These are phyloP conservation scores for Phytophthora macrochlamydospora DNA, from an alignment of 352 stramenopile species.

Conservation along the genomic window DNA sequence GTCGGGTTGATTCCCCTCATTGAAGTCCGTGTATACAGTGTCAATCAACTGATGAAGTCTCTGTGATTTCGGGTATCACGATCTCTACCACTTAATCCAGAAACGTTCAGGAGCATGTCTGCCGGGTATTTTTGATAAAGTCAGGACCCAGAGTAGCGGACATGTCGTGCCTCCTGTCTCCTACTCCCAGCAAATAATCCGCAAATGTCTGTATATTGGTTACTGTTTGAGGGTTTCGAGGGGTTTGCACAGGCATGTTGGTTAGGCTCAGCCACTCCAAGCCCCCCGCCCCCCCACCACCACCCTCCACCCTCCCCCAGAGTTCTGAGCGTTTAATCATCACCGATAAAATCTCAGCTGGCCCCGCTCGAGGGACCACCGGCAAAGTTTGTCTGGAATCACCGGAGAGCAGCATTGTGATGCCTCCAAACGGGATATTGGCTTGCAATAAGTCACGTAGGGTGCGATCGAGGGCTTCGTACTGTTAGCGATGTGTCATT, in stretches of 20 bases:
- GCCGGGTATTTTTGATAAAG: slow-evolving; percentile 1
- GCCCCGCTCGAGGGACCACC: slow-evolving; percentile 1
- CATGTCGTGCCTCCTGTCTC: not conserved
- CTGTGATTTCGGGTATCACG: not conserved
- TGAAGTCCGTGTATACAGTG: not conserved
- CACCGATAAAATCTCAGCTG: slow-evolving; percentile 1
- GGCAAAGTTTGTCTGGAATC: slow-evolving; percentile 8
- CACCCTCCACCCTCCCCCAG: not conserved
- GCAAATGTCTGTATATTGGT: not conserved
- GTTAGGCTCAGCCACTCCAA: slow-evolving; percentile 1
- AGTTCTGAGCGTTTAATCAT: not conserved
- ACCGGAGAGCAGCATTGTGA: slow-evolving; percentile 3
- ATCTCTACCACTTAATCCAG: not conserved
- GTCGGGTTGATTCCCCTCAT: not conserved
- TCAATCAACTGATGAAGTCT: not conserved
- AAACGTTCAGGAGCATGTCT: slow-evolving; percentile 6
- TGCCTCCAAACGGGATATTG: slow-evolving; percentile 9
- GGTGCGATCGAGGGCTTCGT: slow-evolving; percentile 3
- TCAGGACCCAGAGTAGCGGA: not conserved
- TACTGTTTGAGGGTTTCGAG: not conserved
- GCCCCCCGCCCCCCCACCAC: not conserved
- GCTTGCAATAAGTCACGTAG: slow-evolving; percentile 9
- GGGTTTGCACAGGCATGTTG: not conserved
- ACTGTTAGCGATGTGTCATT: slow-evolving; percentile 6
- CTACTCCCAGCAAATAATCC: not conserved